Conservation (phyloP, 208 protist genomes). For the Trypanosomatidae sp. region DNA sequence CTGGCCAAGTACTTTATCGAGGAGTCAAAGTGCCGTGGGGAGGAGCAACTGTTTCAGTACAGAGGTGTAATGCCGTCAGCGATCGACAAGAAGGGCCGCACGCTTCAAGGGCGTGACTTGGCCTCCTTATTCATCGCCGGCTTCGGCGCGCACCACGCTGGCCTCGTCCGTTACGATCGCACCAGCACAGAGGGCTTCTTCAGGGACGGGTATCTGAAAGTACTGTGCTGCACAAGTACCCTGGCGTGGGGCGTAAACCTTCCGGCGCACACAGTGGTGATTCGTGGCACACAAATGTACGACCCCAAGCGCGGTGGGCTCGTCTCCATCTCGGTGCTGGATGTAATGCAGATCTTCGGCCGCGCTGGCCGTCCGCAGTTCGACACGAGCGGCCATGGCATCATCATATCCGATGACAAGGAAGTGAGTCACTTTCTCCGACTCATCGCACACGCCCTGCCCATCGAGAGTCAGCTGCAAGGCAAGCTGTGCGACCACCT, state of each 20-base stretch:
- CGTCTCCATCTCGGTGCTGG: constrained; percentile 97
- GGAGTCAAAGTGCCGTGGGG: constrained; percentile 58
- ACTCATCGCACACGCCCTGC: constrained; percentile 93
- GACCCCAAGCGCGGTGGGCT: constrained; percentile 94
- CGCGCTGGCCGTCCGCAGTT: constrained; percentile 98
- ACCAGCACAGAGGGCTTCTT: constrained; percentile 96
- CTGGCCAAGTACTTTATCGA: constrained; percentile 92
- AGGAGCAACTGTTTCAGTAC: constrained; percentile 68
- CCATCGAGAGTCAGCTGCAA: constrained; percentile 97
- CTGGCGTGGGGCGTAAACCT: constrained; percentile 99
- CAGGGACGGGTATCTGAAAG: constrained; percentile 91
- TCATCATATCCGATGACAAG: constrained; percentile 98
- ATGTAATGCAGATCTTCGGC: constrained; percentile 99
- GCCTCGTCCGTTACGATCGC: constrained; percentile 95
- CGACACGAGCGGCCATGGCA: constrained; percentile 97
- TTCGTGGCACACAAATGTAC: constrained; percentile 97
- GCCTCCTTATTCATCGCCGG: constrained; percentile 85
- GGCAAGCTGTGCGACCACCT: constrained; percentile 96
- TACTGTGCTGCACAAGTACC: constrained; percentile 98
- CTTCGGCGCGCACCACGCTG: constrained; percentile 97
- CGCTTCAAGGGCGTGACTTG: constrained; percentile 88
- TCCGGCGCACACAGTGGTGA: constrained; percentile 99
- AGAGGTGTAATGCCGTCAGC: constrained; percentile 45
- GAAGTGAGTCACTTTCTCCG: constrained; percentile 96
- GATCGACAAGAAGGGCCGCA: constrained; percentile 45